Conservation (phyloP, 306 rosid species). For the Citrullus mucosospermus region DNA sequence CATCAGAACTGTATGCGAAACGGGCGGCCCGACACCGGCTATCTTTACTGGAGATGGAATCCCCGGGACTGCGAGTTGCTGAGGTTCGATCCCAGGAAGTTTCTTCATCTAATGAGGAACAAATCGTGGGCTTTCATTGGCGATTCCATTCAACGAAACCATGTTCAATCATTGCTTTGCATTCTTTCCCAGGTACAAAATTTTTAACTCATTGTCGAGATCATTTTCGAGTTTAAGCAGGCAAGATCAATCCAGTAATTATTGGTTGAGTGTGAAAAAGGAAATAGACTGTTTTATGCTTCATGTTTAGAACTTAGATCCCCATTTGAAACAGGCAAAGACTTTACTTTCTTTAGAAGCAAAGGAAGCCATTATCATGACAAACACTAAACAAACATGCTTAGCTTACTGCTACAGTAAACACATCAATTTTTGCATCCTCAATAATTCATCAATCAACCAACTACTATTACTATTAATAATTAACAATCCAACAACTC, state of each 20-base stretch:
- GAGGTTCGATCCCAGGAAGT: slow-evolving; percentile 39
- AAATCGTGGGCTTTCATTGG: slow-evolving; percentile 65
- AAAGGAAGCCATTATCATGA: background rate
- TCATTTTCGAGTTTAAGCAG: background rate
- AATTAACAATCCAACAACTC: background rate
- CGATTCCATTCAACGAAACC: slow-evolving; percentile 80
- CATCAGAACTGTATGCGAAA: slow-evolving; percentile 76
- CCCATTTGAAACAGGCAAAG: background rate
- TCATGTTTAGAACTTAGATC: background rate
- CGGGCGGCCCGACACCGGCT: slow-evolving; percentile 67
- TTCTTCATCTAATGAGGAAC: slow-evolving; percentile 53
- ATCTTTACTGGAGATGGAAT: slow-evolving; percentile 68
- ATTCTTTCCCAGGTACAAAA: slow-evolving; percentile 57
- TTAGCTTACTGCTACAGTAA: background rate
- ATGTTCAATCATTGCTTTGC: slow-evolving; percentile 66
- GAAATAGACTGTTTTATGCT: too few species aligned
- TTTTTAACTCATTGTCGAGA: background rate
- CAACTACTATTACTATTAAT: background rate
- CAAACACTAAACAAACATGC: background rate
- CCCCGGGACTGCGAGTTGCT: slow-evolving; percentile 54
- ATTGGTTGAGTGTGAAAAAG: background rate
- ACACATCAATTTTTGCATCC: background rate
- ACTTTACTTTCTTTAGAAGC: background rate
- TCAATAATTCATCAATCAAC: background rate
- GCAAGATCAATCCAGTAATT: background rate